phyloP scores from a whole-genome alignment of 2,329 filamentous ascomycete species.

The Xylaria sp. region DNA sequence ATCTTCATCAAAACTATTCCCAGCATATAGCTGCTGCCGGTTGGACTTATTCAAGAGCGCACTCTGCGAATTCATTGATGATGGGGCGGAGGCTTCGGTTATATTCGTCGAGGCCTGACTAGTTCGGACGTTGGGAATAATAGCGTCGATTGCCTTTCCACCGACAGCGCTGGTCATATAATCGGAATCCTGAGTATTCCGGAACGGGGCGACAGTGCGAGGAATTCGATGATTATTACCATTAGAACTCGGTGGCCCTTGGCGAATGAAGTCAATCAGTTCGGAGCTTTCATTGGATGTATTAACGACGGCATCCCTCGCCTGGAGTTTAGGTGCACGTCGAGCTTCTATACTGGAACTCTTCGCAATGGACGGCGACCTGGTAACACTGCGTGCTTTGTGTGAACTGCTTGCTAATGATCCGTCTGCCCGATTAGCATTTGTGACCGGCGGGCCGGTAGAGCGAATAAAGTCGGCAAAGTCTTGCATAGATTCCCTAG shows the following conservation, averaged over 20 bases:
- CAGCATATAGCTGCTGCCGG: slow-evolving; percentile 51
- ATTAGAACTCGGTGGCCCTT: slow-evolving; percentile 75
- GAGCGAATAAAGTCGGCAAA: slow-evolving; percentile 91
- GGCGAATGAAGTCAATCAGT: slow-evolving; percentile 93
- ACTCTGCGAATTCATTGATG: slow-evolving; percentile 79
- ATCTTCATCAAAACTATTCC: slow-evolving; percentile 60
- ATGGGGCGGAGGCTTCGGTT: slow-evolving; percentile 70
- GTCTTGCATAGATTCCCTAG: slow-evolving; percentile 78
- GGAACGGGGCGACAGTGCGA: slow-evolving; percentile 84
- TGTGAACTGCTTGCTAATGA: slow-evolving; percentile 43
- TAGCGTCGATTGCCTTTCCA: slow-evolving; percentile 67
- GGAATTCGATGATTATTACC: slow-evolving; percentile 78
- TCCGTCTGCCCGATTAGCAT: slow-evolving; percentile 37
- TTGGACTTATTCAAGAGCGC: slow-evolving; percentile 67
- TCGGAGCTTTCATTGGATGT: slow-evolving; percentile 79
- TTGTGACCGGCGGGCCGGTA: slow-evolving; percentile 74
- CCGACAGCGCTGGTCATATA: slow-evolving; percentile 68
- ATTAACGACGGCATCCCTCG: slow-evolving; percentile 76
- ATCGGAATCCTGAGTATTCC: slow-evolving; percentile 86
- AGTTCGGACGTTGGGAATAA: slow-evolving; percentile 65
- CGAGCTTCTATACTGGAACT: slow-evolving; percentile 54
- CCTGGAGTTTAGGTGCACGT: slow-evolving; percentile 67
- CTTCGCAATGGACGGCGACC: slow-evolving; percentile 49
- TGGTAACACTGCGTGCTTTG: slow-evolving; percentile 50
- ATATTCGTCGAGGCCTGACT: slow-evolving; percentile 67